phyloP scores from a whole-genome alignment of 306 rosid genomes.

The Rosa lucieae region DNA sequence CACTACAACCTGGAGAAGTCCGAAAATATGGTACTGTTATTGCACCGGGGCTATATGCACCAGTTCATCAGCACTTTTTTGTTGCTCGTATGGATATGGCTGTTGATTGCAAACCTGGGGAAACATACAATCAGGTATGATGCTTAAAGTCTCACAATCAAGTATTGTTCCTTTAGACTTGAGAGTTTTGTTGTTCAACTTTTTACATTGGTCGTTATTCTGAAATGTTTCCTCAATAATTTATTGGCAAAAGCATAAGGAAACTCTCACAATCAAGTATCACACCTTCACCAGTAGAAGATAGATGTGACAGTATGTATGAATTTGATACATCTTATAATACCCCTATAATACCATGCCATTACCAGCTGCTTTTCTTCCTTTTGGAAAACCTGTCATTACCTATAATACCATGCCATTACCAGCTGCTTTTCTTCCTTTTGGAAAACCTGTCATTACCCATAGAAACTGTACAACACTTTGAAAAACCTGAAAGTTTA shows the following conservation, averaged over 20 bases:
- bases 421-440: background rate
- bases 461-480: background rate
- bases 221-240: background rate
- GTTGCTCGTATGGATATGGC: slow-evolving; percentile 98
- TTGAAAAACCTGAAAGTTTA: background rate
- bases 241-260: background rate
- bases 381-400: background rate
- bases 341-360: background rate
- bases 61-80: slow-evolving; percentile 83
- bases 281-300: background rate
- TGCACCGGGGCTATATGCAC: slow-evolving; percentile 85
- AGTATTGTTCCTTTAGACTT: background rate
- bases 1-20: slow-evolving; percentile 81
- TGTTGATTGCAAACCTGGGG: slow-evolving; percentile 94
- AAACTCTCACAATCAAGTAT: background rate
- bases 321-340: background rate
- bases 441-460: background rate
- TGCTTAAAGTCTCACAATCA: slow-evolving; percentile 9
- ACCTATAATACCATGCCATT: background rate
- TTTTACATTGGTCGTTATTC: background rate
- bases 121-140: slow-evolving; percentile 82
- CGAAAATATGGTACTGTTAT: slow-evolving; percentile 89
- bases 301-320: background rate
- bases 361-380: background rate
- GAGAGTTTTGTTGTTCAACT: background rate